These are phyloP conservation scores for Bipolaris victoriae DNA, from an alignment of 2,329 filamentous ascomycete species.

Conservation along the genomic window DNA sequence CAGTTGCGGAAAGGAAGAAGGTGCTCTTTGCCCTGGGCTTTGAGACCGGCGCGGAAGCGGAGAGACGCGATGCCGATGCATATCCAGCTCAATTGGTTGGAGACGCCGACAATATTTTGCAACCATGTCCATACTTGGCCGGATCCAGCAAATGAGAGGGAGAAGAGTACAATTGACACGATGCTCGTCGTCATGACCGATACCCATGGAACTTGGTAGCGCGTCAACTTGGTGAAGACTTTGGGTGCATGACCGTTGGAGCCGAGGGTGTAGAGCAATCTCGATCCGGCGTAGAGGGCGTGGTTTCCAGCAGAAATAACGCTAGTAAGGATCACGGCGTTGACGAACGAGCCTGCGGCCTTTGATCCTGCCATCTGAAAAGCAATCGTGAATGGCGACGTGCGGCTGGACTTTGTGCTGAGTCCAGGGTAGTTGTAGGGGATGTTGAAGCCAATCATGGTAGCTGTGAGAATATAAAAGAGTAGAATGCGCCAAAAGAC, in stretches of 20 bases:
- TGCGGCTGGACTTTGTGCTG: constrained; percentile 44
- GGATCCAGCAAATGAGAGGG: constrained; percentile 52
- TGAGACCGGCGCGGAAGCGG: constrained; percentile 58
- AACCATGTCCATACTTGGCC: constrained; percentile 65
- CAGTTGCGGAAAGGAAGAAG: constrained; percentile 64
- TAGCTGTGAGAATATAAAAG: constrained; percentile 52
- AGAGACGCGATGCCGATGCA: constrained; percentile 63
- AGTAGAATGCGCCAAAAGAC: constrained; percentile 68
- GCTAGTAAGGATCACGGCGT: constrained; percentile 67
- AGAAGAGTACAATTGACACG: constrained; percentile 50
- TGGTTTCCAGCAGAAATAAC: constrained; percentile 65
- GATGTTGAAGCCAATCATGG: constrained; percentile 53
- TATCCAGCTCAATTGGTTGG: constrained; percentile 61
- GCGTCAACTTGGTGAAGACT: constrained; percentile 64
- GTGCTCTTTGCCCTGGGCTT: constrained; percentile 56
- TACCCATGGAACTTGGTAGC: constrained; percentile 50
- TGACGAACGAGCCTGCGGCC: constrained; percentile 68
- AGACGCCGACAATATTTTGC: constrained; percentile 68
- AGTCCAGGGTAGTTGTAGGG: constrained; percentile 47
- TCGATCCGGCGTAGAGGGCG: constrained; percentile 60
- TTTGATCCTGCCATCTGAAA: constrained; percentile 67
- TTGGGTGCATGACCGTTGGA: constrained; percentile 70
- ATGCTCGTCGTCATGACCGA: constrained; percentile 45
- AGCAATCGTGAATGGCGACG: constrained; percentile 70
- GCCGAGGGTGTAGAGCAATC: constrained; percentile 62